Percentiles rank a stretch among this genome's conserved stretches.
phyloP scores from a whole-genome alignment of 371 early-diverging fungal genomes.

The Mucor piriformis region DNA sequence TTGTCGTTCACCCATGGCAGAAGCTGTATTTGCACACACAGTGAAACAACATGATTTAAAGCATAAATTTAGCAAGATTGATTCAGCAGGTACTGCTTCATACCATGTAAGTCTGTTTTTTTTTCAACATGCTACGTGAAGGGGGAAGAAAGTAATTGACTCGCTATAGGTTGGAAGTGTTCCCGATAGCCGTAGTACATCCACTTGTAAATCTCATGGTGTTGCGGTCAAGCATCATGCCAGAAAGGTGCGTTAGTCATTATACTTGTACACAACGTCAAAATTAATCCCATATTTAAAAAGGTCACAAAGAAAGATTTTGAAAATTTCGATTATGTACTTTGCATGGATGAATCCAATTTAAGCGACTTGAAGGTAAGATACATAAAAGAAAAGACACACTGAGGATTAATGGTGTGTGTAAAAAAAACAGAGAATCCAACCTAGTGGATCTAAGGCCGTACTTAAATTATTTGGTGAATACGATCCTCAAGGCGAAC shows the following conservation, averaged over 20 bases:
- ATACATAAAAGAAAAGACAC: background rate
- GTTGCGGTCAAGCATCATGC: conserved; percentile 82
- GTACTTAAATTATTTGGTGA: conserved; percentile 84
- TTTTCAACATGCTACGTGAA: no score
- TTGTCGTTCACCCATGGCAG: conserved; percentile 90
- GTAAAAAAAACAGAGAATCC: conserved; percentile 26
- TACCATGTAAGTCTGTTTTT: conserved; percentile 66
- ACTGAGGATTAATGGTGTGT: background rate
- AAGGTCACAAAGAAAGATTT: conserved; percentile 68
- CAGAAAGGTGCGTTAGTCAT: conserved; percentile 55
- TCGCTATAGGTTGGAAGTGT: conserved; percentile 57
- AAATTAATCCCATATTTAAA: no score
- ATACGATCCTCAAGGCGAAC: conserved; percentile 77
- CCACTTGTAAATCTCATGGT: conserved; percentile 74
- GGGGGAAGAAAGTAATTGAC: no score
- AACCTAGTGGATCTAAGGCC: conserved; percentile 43
- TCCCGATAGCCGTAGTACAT: conserved; percentile 76
- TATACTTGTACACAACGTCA: no score
- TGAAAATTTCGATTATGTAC: conserved; percentile 77
- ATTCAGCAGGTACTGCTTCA: conserved; percentile 87
- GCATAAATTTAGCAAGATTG: conserved; percentile 68
- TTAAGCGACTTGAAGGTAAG: conserved; percentile 68
- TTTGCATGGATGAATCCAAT: conserved; percentile 88
- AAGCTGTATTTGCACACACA: conserved; percentile 85
- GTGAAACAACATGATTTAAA: conserved; percentile 64